Base-by-base conservation (phyloP, 805 yeast species). In the Hanseniaspora singularis region DNA sequence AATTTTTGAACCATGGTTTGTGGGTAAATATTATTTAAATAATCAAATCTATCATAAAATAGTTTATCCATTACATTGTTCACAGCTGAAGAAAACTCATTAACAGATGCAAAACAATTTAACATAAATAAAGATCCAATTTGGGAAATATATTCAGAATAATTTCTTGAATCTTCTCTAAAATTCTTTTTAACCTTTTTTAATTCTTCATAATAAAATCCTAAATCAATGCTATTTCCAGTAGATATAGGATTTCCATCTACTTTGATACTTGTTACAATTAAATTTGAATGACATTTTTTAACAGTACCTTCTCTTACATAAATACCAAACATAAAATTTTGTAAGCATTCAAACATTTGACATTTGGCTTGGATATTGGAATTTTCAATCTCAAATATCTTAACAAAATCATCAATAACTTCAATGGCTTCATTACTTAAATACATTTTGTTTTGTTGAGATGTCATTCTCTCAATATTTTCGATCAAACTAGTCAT, bases 251-350 rank as follows among this genome's bases (percentile, higher is more conserved):
- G 31, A 14, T 22, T 38, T 11, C 34, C 40, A n/a, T 43, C 38
- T 4, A 43, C 38, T 32, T 30, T 43, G 4, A 9, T 24, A 15
- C 20, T 24, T 16, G 47, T 24, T n/a, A 40, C 19, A 3, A 36
- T 12, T 10, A 43, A 30, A 30, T 19, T 43, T 5, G 40, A 27
- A 36, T 34, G 40, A 43, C 47, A 34, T 14, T 36, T 43, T 36
- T 43, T 43, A 2, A 43, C 14, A 15, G 47, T 43, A 20, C 47
- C 47, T 15, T 43, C 47, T 43, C 47, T 43, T 5, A 36, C 31
- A 23, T 43, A 43, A 22, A 36, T n/a, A 28, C 47, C 47, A 34
- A 36, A 43, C 1, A 43, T 22, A 36, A 43, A 36, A 19, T 36
- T 43, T 28, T 43, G 40, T n/a, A 43, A 16, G 15, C 24, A 34